Base-by-base conservation (phyloP, 768 basidiomycete species). In the Leccinum uliginosum region DNA sequence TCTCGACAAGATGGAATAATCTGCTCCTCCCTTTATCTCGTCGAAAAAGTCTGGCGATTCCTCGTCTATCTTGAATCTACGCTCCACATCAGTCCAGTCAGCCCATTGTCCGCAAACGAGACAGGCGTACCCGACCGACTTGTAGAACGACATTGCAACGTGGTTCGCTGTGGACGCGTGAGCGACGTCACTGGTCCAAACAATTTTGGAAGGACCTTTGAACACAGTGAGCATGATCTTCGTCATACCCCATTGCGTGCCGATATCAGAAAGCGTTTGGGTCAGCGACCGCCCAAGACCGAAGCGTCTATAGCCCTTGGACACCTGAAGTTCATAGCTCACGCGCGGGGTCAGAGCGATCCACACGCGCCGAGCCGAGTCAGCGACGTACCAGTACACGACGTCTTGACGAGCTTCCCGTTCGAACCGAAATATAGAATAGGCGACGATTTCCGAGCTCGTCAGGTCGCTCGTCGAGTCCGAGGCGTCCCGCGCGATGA, bases 251-350 rank as follows among this genome's bases (percentile, higher is more conserved):
- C 78, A 87, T 40, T 63, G 67, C 14, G 63, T 64, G 6, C 81
- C 84, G 15, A 92, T 78, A 8, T 70, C 71, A 21, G 71, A 71
- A 19, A 93, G 70, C 21, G 71, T 69, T 3, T 75, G 70, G 67
- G 85, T 75, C 50, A 93, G 67, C 21, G 68, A 62, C 56, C 71
- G 80, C 1, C 91, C 91, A 1, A 89, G 68, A 3, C 91, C 89
- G 26, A 67, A 67, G 5, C 85, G 74, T 57, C 77, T 80, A 14
- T 63, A 69, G 1, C 62, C 46, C 35, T 70, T 50, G 0, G 75
- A 69, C 3, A 92, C 79, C 64, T 93, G 91, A 4, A 92, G 71
- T 51, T 93, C 91, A 66, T 93, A 93, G 67, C 91, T 93, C 56
- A 27, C 43, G 10, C 11, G 8, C 26, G 12, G 30, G 44, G 29